Conservation (phyloP, 2,329 filamentous ascomycete genomes). For the Mycogone perniciosa region DNA sequence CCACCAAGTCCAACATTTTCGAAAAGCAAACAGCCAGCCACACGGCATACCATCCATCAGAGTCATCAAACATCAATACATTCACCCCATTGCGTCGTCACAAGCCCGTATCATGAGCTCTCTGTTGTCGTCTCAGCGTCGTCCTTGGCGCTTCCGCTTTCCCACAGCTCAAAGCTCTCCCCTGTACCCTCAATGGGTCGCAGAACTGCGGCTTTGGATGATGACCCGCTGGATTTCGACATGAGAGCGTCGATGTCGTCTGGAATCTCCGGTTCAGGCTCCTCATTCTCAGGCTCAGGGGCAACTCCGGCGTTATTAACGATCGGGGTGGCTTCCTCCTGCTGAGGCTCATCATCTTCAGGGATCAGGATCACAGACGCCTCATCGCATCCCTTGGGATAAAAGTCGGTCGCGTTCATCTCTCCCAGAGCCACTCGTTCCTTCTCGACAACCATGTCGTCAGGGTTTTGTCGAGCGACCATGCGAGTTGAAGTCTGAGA, state of each 20-base stretch:
- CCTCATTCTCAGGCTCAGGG: slow-evolving; percentile 18
- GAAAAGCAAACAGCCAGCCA: background rate
- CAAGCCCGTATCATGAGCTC: slow-evolving; percentile 12
- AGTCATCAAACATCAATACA: slow-evolving; percentile 7
- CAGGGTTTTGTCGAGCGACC: slow-evolving; percentile 25
- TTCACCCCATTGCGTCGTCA: slow-evolving; percentile 19
- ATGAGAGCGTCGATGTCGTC: slow-evolving; percentile 32
- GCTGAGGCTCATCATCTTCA: slow-evolving; percentile 47
- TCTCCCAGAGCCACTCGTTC: slow-evolving; percentile 60
- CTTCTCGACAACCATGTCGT: slow-evolving; percentile 58
- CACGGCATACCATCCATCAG: slow-evolving; percentile 9
- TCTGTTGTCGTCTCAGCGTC: slow-evolving; percentile 35
- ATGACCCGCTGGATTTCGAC: slow-evolving; percentile 29
- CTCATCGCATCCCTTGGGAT: slow-evolving; percentile 58
- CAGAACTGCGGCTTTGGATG: slow-evolving; percentile 41
- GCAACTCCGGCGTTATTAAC: slow-evolving; percentile 15
- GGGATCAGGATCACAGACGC: slow-evolving; percentile 55
- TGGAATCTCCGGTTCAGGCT: slow-evolving; percentile 16
- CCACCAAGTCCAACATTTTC: slow-evolving; percentile 2
- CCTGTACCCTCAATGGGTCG: slow-evolving; percentile 52
- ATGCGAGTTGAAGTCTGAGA: slow-evolving; percentile 47
- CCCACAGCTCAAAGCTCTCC: slow-evolving; percentile 63
- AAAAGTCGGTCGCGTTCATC: slow-evolving; percentile 62
- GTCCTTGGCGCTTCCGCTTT: slow-evolving; percentile 59
- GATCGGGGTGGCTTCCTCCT: slow-evolving; percentile 9